Percentiles rank a stretch among this genome's conserved stretches.
Conservation (phyloP, 2,329 filamentous ascomycete species). For the Shiraia sp. region DNA sequence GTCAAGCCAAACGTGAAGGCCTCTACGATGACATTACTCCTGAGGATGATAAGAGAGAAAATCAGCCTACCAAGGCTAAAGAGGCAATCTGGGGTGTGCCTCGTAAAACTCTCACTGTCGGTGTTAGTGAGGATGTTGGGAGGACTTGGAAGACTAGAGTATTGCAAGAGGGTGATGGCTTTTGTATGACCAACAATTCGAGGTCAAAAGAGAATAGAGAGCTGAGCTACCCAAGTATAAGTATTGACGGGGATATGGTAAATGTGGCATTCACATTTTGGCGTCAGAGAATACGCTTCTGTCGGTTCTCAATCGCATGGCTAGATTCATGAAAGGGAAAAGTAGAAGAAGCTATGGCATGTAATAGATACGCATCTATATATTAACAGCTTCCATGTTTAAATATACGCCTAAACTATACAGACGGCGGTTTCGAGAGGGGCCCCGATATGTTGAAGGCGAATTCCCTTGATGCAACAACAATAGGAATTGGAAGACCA, state of each 20-base stretch:
- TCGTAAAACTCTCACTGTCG: conserved; percentile 42
- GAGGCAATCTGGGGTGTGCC: conserved; percentile 53
- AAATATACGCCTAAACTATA: conserved; percentile 61
- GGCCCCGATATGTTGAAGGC: conserved; percentile 71
- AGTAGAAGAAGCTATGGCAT: background rate
- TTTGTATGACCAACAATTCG: conserved; percentile 53
- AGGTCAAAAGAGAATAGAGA: conserved; percentile 49
- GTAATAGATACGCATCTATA: background rate
- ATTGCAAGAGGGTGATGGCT: conserved; percentile 52
- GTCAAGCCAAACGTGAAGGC: conserved; percentile 44
- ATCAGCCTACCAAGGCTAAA: conserved; percentile 44
- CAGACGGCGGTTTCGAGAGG: conserved; percentile 66
- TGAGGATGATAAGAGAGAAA: conserved; percentile 45
- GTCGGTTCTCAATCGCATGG: conserved; percentile 34
- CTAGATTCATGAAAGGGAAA: background rate
- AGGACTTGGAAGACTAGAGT: conserved; percentile 45
- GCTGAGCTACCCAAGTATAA: conserved; percentile 51
- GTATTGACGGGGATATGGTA: conserved; percentile 28
- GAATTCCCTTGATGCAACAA: conserved; percentile 65
- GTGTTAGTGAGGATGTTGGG: conserved; percentile 43
- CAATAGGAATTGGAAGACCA: conserved; percentile 63
- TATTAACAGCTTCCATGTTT: conserved; percentile 44
- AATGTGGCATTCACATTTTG: conserved; percentile 52
- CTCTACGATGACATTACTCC: conserved; percentile 53
- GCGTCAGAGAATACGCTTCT: conserved; percentile 48